These are phyloP conservation scores for Prunus fruticosa DNA, from an alignment of 306 rosid species.

Conservation along the genomic window DNA sequence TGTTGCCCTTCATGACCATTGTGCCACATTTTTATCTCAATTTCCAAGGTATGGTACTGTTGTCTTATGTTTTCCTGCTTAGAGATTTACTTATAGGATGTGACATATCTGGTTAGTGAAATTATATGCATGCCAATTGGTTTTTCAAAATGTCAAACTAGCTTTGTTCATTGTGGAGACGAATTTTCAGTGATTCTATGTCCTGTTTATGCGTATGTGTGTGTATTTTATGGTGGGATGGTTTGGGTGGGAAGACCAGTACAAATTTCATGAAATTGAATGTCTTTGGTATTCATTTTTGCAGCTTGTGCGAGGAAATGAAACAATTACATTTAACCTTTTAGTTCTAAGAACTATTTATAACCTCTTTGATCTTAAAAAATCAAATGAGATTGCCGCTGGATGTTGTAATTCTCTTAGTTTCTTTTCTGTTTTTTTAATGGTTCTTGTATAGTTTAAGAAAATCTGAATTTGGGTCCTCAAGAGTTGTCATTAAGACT, in stretches of 20 bases:
- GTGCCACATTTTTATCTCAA: conserved; percentile 66
- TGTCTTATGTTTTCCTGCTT: conserved; percentile 1
- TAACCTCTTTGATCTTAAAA: not conserved
- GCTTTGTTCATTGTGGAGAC: not conserved
- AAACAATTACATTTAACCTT: not conserved
- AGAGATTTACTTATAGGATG: not conserved
- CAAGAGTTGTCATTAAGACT: not conserved
- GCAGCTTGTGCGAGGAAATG: not conserved
- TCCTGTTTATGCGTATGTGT: not conserved
- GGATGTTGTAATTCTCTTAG: not conserved
- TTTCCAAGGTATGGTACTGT: conserved; percentile 54
- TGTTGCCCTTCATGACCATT: conserved; percentile 45
- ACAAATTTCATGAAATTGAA: not conserved
- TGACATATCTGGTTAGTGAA: conserved; percentile 4
- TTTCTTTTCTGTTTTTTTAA: not conserved
- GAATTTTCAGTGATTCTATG: not conserved
- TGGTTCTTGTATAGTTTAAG: not conserved
- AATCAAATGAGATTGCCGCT: too few species aligned
- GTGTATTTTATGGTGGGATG: not conserved
- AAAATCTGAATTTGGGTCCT: not conserved
- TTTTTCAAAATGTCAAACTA: not conserved
- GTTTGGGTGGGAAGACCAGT: not conserved
- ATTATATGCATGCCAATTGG: not conserved
- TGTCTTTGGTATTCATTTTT: not conserved
- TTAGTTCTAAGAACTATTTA: too few species aligned